A percentile compares a stretch with the other conserved stretches of the same genome.
Conservation (phyloP, 495 filamentous ascomycete species). For the Eremomyces bilateralis region DNA sequence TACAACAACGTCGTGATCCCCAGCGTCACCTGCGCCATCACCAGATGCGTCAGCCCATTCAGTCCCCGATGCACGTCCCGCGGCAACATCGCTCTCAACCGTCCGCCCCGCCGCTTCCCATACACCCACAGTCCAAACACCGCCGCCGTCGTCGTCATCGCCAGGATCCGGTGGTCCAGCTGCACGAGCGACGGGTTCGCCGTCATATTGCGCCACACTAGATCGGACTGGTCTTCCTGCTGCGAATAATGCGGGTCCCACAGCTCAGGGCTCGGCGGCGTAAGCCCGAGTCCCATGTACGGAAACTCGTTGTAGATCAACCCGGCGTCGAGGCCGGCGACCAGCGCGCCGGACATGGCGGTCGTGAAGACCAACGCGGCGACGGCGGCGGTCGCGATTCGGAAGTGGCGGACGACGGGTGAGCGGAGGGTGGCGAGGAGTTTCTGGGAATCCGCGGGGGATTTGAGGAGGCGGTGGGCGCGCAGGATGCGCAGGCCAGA, state of each 20-base stretch:
- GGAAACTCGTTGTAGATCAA: slow-evolving; percentile 98
- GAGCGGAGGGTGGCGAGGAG: slow-evolving; percentile 35
- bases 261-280: slow-evolving; percentile 64
- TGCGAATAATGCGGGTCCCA: slow-evolving; percentile 73
- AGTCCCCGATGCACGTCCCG: slow-evolving; percentile 43
- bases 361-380: slow-evolving; percentile 64
- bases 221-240: slow-evolving; percentile 47
- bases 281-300: slow-evolving; percentile 66
- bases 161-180: slow-evolving; percentile 83
- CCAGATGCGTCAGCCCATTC: slow-evolving; percentile 63
- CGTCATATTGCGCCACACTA: slow-evolving; percentile 90
- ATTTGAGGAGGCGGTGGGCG: slow-evolving; percentile 37
- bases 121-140: slow-evolving; percentile 62
- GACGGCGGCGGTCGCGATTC: slow-evolving; percentile 48
- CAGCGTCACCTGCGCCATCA: slow-evolving; percentile 56
- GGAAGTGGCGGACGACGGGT: slow-evolving; percentile 48
- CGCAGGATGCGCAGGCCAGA: slow-evolving; percentile 72
- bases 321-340: slow-evolving; percentile 86
- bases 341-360: slow-evolving; percentile 78
- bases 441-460: slow-evolving; percentile 33
- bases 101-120: slow-evolving; percentile 30
- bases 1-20: slow-evolving; percentile 84
- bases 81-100: slow-evolving; percentile 39
- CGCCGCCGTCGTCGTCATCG: slow-evolving; percentile 67
- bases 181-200: slow-evolving; percentile 92